Base-by-base conservation (phyloP, 495 filamentous ascomycete genomes). In the Penicillium argentinense region DNA sequence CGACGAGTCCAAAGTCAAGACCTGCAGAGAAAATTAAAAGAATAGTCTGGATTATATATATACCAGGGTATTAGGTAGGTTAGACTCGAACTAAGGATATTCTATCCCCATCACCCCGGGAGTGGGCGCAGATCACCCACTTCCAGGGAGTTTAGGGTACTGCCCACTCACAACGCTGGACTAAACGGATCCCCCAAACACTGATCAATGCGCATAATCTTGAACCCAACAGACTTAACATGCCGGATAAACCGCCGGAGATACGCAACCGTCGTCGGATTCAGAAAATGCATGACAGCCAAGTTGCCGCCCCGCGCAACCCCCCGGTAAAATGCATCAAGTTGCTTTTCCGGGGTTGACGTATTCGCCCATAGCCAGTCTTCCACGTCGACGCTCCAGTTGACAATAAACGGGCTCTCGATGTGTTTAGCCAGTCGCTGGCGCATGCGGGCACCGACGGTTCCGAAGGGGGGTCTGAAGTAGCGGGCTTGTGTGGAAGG, bases 381-480 rank as follows among this genome's bases (percentile, higher is more conserved):
- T 65, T 89, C 84, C 12, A 88, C 80, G 51, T 91, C 87, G 18
- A 91, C 81, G 51, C 76, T 82, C 87, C 87, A 91, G 49, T 79
- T 80, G 24, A 89, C 79, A 23, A 90, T 81, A 45, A 77, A 74
- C 0, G 80, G 70, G 37, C 77, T 60, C 12, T 62, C 55, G n/a
- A 80, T 67, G 8, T 70, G 58, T 0, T 74, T 66, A 0, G 81
- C 78, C 3, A 90, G 67, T 4, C 81, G 73, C 50, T 87, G 77
- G 0, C 87, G 77, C 66, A 85, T 82, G 25, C 85, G 77, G 4
- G 85, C 85, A 5, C 85, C 87, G 42, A 88, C 79, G 21, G 80
- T 89, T 30, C 87, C 87, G 56, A 86, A 91, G 0, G 87, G 87
- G 0, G 87, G 86, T 1, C 87, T 79, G 76, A 89, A 90, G 72